Evolutionary conservation across 495 filamentous ascomycete species (phyloP), one percentile per base, ranked within the genome.

Genomic region (Penicillium coffeae): DNA sequence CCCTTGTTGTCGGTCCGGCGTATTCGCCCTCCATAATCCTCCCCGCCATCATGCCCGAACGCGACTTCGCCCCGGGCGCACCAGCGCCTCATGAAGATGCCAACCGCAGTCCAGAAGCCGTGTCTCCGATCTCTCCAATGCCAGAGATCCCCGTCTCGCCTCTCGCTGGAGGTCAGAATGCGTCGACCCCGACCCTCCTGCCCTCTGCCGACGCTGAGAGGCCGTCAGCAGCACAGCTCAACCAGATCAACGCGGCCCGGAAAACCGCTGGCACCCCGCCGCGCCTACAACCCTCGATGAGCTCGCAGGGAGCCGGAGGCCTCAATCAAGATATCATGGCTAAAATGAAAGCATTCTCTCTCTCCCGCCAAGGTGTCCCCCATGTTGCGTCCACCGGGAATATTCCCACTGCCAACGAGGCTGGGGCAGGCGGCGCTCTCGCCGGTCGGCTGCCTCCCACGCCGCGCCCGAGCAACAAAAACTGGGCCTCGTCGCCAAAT

Each of bases 311-410:
- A 37, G 65, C 65, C 5, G 76, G 76, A 43, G 75, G 77, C 21
- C 68, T 93, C 16, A 86, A 88, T 34, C 82, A 86, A 63, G 89
- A 94, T 51, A 81, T 96, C 50, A 80, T 87, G 71, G 87, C 84
- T 30, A 90, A 85, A 56, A 85, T 92, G 75, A 82, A 81, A 54
- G 87, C 86, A 2, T 89, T 90, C 44, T 84, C 87, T 45, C 60
- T 87, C 12, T 86, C 78, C 49, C 69, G 81, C 50, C 82, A 81
- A 60, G 79, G 78, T 40, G 70, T 71, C 19, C 77, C 77, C 38
- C 66, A 73, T 55, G 19, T 60, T 22, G 47, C 60, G 38, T 63
- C 71, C 15, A 74, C 68, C 7, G 60, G 65, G 0, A 50, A 64
- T 13, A 56, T 75, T 22, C 69, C 73, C 8, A 66, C 55, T 3